Evolutionary conservation across 441 rosid species (phyloP).

Genomic region (Populus hybrid): DNA sequence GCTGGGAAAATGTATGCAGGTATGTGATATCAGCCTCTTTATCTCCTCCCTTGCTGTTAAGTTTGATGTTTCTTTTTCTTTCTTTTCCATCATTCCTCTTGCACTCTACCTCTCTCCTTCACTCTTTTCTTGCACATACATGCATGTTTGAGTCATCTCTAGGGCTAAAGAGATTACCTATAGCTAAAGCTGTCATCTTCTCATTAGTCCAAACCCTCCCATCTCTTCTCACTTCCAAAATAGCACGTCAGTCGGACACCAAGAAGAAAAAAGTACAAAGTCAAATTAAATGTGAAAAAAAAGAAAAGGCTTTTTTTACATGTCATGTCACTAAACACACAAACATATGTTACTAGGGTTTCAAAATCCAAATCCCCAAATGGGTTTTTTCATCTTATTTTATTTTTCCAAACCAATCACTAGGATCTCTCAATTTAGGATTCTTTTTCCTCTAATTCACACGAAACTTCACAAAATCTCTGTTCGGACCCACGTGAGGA

Average conservation of each 20-base stretch:
- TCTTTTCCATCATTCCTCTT: conserved; percentile 30
- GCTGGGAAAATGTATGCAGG: conserved; percentile 27
- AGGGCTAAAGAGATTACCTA: conserved; percentile 28
- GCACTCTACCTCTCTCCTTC: conserved; percentile 9
- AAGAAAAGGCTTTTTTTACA: background rate
- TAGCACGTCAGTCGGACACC: conserved; percentile 41
- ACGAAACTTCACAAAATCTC: conserved; percentile 30
- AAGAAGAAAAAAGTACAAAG: conserved; percentile 25
- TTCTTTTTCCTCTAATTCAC: conserved; percentile 23
- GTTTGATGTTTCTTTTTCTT: conserved; percentile 35
- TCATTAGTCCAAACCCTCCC: conserved; percentile 28
- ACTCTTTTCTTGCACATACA: background rate
- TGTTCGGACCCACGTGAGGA: conserved; percentile 30
- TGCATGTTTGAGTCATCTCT: conserved; percentile 17
- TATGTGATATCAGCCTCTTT: conserved; percentile 48
- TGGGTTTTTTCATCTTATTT: conserved; percentile 12
- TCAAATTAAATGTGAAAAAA: conserved; percentile 11
- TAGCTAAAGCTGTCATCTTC: conserved; percentile 33
- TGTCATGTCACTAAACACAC: background rate
- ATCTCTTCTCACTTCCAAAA: conserved; percentile 40
- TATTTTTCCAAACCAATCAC: conserved; percentile 33
- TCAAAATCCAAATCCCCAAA: conserved; percentile 15
- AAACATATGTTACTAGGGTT: conserved; percentile 23
- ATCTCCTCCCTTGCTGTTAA: conserved; percentile 59
- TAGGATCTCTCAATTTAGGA: conserved; percentile 18